These are phyloP conservation scores for Leucoagaricus sp. DNA, from an alignment of 1,284 basidiomycete species.

Conservation along the genomic window DNA sequence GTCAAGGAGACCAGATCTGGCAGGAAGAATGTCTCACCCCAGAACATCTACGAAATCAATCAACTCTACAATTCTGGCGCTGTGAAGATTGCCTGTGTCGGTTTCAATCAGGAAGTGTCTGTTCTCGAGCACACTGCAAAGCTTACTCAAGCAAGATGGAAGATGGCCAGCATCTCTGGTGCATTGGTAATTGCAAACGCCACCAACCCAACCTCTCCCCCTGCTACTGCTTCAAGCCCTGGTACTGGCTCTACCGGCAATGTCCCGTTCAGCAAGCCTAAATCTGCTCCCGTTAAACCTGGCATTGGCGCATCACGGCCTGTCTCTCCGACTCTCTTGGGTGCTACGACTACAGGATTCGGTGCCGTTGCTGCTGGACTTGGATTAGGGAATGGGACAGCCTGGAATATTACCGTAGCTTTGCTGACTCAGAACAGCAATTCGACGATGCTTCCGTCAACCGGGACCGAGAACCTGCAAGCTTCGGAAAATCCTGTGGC, in stretches of 20 bases:
- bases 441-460: background rate
- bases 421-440: background rate
- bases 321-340: conserved; percentile 9
- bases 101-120: conserved; percentile 62
- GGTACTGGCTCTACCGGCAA: background rate
- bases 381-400: conserved; percentile 13
- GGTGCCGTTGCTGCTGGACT: conserved; percentile 11
- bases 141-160: conserved; percentile 44
- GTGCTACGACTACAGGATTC: conserved; percentile 4
- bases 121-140: conserved; percentile 64
- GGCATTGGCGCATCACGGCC: background rate
- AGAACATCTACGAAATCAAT: conserved; percentile 69
- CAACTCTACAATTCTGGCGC: conserved; percentile 74
- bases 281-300: background rate
- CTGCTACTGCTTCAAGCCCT: background rate
- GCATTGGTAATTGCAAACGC: background rate
- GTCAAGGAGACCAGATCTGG: conserved; percentile 68
- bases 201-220: background rate
- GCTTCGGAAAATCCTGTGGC: too few species aligned
- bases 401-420: conserved; percentile 10
- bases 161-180: conserved; percentile 13
- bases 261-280: background rate
- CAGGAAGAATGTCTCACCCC: conserved; percentile 74
- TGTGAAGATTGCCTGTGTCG: conserved; percentile 68
- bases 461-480: background rate